Evolutionary conservation across 495 filamentous ascomycete genomes (phyloP).

Genomic region (Letharia columbiana): DNA sequence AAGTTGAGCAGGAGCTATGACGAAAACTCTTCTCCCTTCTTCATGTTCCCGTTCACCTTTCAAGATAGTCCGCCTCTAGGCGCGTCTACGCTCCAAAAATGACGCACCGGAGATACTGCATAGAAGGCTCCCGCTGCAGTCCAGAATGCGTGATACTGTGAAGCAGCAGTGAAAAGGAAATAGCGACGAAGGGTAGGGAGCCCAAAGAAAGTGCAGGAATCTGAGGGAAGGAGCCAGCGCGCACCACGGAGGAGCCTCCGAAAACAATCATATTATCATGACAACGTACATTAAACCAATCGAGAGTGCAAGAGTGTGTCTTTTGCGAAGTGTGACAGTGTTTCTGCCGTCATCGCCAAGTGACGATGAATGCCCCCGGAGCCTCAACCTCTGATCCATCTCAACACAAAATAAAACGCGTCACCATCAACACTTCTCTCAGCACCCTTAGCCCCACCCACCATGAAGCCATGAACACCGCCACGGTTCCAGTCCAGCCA

Average conservation of each 20-base stretch:
- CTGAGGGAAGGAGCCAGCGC: neutral
- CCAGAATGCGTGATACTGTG: neutral
- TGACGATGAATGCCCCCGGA: neutral
- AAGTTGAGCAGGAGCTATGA: neutral
- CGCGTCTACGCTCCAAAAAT: neutral
- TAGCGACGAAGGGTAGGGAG: neutral
- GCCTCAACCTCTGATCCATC: neutral
- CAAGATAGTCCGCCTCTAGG: neutral
- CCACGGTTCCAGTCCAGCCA: neutral
- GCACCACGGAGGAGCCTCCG: neutral
- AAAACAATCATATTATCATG: too few relatives aligned
- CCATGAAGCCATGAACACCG: neutral
- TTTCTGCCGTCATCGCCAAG: neutral
- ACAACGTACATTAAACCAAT: neutral
- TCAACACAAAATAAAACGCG: neutral
- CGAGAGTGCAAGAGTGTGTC: neutral
- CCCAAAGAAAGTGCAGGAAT: neutral
- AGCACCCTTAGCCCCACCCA: neutral
- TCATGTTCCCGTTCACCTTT: neutral
- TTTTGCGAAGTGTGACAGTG: neutral
- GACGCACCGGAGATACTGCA: neutral
- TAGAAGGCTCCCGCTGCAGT: neutral
- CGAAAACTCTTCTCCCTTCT: neutral
- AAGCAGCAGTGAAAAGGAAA: neutral
- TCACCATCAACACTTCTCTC: neutral